Conservation (phyloP, 257 asterid genomes). For the Solanum chiquidenum region DNA sequence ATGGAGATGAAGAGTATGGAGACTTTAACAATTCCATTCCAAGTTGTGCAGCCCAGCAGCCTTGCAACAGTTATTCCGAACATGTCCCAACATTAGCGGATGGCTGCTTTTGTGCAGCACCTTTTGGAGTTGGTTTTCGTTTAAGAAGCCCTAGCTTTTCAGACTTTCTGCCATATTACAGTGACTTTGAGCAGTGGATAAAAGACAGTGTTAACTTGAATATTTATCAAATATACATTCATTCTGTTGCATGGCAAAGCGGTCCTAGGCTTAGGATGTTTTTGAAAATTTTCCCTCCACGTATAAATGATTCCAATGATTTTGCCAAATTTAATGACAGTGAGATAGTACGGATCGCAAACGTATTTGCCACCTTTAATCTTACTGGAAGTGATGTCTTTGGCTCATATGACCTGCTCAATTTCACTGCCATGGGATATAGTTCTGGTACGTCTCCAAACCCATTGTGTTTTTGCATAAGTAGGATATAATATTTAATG, state of each 20-base stretch:
- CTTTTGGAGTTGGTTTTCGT: slow-evolving; percentile 34
- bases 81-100: slow-evolving; percentile 26
- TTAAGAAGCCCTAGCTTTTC: slow-evolving; percentile 49
- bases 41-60: slow-evolving; percentile 12
- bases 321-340: slow-evolving; percentile 9
- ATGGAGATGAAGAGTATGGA: slow-evolving; percentile 4
- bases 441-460: slow-evolving; percentile 17
- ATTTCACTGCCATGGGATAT: slow-evolving; percentile 37
- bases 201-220: slow-evolving; percentile 7
- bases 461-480: neutral
- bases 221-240: slow-evolving; percentile 16
- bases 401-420: slow-evolving; percentile 43
- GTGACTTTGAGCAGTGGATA: slow-evolving; percentile 9
- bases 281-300: slow-evolving; percentile 25
- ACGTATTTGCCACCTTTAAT: slow-evolving; percentile 24
- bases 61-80: slow-evolving; percentile 19
- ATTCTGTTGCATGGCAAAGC: slow-evolving; percentile 31
- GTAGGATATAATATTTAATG: neutral
- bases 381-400: slow-evolving; percentile 25
- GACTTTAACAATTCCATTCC: slow-evolving; percentile 10
- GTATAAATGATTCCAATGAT: slow-evolving; percentile 9
- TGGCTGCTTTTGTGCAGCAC: slow-evolving; percentile 40
- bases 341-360: slow-evolving; percentile 22
- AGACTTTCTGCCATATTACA: slow-evolving; percentile 18
- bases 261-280: slow-evolving; percentile 43